A percentile compares a stretch with the other conserved stretches of the same genome.
Evolutionary conservation across 2,329 filamentous ascomycete genomes (phyloP).

Genomic region (Fusarium veterinarium): DNA sequence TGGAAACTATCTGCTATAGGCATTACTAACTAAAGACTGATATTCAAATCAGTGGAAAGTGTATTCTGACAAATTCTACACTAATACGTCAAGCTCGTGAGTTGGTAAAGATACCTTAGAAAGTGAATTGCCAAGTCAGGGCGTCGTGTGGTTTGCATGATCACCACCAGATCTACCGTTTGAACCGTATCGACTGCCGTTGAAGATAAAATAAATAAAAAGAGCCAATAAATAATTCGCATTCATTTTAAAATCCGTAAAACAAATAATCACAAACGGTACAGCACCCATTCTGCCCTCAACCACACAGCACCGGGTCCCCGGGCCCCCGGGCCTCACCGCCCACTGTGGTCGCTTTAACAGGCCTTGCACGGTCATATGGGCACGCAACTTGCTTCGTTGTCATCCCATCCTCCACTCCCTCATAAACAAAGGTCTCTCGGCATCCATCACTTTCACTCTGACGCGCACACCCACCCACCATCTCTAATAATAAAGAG

Average conservation of each 20-base stretch:
- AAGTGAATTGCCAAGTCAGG: not conserved
- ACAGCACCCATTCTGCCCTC: not conserved
- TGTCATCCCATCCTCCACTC: not conserved
- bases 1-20: fast-evolving
- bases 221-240: conserved; percentile 21
- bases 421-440: not conserved
- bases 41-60: not conserved
- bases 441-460: conserved; percentile 10
- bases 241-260: not conserved
- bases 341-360: conserved; percentile 33
- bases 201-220: not conserved
- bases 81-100: not conserved
- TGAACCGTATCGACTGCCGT: not conserved
- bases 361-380: conserved; percentile 49
- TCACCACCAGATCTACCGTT: conserved; percentile 12
- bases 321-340: conserved; percentile 42
- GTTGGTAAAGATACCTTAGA: not conserved
- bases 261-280: not conserved
- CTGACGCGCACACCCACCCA: conserved; percentile 36
- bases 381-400: conserved; percentile 40
- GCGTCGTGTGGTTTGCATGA: not conserved
- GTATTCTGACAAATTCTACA: not conserved
- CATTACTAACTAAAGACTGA: fast-evolving
- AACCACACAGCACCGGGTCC: conserved; percentile 38
- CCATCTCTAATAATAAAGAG: conserved; percentile 24